Evolutionary conservation across 495 filamentous ascomycete genomes (phyloP).

Genomic region (Penicillium psychrofluorescens): DNA sequence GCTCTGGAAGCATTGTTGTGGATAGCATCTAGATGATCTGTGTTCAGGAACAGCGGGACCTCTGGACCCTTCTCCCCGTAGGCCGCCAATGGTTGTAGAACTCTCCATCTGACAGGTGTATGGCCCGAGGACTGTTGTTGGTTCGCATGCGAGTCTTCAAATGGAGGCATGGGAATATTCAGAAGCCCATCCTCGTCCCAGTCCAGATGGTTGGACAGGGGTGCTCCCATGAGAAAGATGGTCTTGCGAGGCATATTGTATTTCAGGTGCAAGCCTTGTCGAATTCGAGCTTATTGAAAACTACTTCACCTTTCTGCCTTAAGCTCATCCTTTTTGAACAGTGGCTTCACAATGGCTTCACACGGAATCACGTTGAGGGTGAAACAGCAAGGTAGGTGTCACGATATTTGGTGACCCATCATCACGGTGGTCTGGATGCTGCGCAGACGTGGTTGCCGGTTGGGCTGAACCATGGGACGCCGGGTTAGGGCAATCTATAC

Average conservation of each 20-base stretch:
- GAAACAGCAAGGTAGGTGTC: not conserved
- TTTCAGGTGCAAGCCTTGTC: no score
- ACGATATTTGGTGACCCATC: not conserved
- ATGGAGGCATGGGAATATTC: constrained; percentile 37
- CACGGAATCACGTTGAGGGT: no score
- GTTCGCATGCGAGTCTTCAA: constrained; percentile 18
- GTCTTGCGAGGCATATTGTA: constrained; percentile 37
- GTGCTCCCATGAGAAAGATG: constrained; percentile 58
- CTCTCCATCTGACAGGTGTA: constrained; percentile 33
- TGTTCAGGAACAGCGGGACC: constrained; percentile 43
- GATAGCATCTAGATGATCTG: constrained; percentile 27
- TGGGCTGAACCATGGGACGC: constrained; percentile 8
- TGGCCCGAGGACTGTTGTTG: constrained; percentile 4
- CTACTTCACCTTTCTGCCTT: no score
- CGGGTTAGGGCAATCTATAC: not conserved
- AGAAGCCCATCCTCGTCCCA: constrained; percentile 51
- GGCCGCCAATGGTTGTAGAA: constrained; percentile 15
- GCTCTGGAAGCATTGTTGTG: constrained; percentile 2
- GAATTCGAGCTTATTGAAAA: no score
- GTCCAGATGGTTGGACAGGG: constrained; percentile 41
- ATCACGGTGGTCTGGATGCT: not conserved
- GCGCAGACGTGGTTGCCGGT: not conserved
- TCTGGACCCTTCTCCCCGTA: constrained; percentile 7
- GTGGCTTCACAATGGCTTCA: no score
- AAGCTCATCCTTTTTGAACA: no score